These are phyloP conservation scores for Rugonectria rugulosa DNA, from an alignment of 2,329 filamentous ascomycete genomes.

Conservation along the genomic window DNA sequence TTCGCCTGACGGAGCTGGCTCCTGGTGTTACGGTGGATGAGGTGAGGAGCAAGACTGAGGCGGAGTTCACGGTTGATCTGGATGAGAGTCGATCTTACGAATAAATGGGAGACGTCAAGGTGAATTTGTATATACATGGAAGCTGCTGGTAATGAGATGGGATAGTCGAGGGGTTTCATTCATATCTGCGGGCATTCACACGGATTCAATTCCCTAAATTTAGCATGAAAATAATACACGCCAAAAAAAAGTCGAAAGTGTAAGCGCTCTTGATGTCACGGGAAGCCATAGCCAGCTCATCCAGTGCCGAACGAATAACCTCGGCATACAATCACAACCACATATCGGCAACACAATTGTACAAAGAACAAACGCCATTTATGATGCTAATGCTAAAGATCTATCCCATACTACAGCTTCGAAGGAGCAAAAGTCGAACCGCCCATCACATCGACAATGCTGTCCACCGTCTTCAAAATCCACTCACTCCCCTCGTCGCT, in stretches of 20 bases:
- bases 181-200: too few relatives aligned
- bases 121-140: too few relatives aligned
- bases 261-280: too few relatives aligned
- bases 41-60: slow-evolving; percentile 73
- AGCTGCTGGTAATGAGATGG: too few relatives aligned
- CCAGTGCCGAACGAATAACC: too few relatives aligned
- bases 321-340: too few relatives aligned
- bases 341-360: neutral
- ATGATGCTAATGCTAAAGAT: slow-evolving; percentile 10
- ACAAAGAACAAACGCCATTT: neutral
- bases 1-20: slow-evolving; percentile 75
- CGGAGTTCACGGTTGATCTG: slow-evolving; percentile 63
- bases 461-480: slow-evolving; percentile 54
- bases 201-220: too few relatives aligned
- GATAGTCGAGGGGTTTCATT: neutral
- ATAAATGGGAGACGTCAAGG: too few relatives aligned
- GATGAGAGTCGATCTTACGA: slow-evolving; percentile 7
- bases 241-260: too few relatives aligned
- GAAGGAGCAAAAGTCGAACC: slow-evolving; percentile 49
- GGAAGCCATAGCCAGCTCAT: too few relatives aligned
- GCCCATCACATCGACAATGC: slow-evolving; percentile 55
- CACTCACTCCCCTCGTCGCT: slow-evolving; percentile 57
- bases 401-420: slow-evolving; percentile 23
- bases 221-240: too few relatives aligned
- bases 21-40: slow-evolving; percentile 74